phyloP scores from a whole-genome alignment of 805 yeast genomes.

The Ogataea paraovalis region DNA sequence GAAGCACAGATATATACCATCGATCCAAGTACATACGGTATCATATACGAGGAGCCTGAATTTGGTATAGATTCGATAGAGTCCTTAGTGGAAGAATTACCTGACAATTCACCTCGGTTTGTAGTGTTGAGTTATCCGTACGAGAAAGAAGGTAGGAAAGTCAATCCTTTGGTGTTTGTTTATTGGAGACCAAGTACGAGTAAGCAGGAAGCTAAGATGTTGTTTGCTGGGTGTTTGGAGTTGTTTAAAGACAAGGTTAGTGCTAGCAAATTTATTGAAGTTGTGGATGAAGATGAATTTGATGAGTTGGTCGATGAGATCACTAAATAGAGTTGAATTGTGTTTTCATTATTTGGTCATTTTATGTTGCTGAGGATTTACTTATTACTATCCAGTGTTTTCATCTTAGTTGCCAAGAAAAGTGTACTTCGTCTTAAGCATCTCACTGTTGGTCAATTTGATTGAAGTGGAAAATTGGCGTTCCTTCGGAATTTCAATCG shows the following conservation, averaged over 20 bases:
- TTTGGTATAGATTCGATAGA: conserved; percentile 36
- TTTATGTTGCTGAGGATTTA: neutral
- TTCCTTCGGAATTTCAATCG: too few species aligned
- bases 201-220: conserved; percentile 79
- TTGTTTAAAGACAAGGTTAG: conserved; percentile 74
- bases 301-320: conserved; percentile 47
- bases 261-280: conserved; percentile 57
- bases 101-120: conserved; percentile 78
- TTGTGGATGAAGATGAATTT: conserved; percentile 67
- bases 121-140: conserved; percentile 74
- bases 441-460: too few species aligned
- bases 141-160: conserved; percentile 66
- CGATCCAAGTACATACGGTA: conserved; percentile 50
- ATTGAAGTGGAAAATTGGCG: too few species aligned
- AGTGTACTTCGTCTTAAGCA: too few species aligned
- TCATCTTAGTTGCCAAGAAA: too few species aligned
- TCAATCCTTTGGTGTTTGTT: conserved; percentile 71
- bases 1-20: conserved; percentile 63
- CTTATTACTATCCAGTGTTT: too few species aligned
- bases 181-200: conserved; percentile 87
- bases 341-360: neutral
- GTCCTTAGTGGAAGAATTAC: conserved; percentile 63
- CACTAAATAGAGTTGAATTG: conserved; percentile 9
- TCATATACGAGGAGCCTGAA: conserved; percentile 40
- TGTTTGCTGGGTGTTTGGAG: conserved; percentile 89